These are phyloP conservation scores for Saccharum hybrid DNA, from an alignment of 202 grass and related monocot genomes.

Conservation along the genomic window DNA sequence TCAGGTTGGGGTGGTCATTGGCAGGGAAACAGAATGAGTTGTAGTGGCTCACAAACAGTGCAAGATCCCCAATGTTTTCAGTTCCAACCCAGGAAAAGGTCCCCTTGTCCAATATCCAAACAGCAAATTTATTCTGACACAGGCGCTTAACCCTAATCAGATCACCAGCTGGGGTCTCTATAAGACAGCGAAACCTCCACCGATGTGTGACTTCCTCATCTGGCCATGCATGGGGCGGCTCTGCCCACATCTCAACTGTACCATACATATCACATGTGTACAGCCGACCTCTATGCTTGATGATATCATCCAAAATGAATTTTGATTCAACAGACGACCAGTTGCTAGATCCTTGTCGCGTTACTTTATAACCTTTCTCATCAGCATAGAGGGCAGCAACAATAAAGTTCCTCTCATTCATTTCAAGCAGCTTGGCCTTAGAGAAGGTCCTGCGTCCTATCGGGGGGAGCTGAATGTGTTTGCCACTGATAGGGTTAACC, in stretches of 20 bases:
- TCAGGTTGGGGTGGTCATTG: constrained; percentile 43
- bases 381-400: constrained; percentile 47
- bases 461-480: constrained; percentile 40
- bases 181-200: constrained; percentile 33
- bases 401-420: constrained; percentile 48
- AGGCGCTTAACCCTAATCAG: constrained; percentile 49
- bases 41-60: constrained; percentile 45
- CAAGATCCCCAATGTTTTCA: constrained; percentile 36
- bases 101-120: constrained; percentile 47
- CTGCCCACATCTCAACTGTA: constrained; percentile 53
- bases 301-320: constrained; percentile 43
- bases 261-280: constrained; percentile 56
- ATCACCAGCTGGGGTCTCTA: constrained; percentile 56
- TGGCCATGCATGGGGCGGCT: constrained; percentile 51
- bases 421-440: constrained; percentile 59
- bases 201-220: constrained; percentile 35
- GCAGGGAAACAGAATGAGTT: constrained; percentile 42
- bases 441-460: constrained; percentile 22
- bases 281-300: constrained; percentile 52
- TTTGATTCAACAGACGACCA: constrained; percentile 56
- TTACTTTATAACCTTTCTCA: constrained; percentile 52
- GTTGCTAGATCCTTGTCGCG: constrained; percentile 41
- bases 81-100: constrained; percentile 31
- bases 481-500: constrained; percentile 51
- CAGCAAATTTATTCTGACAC: constrained; percentile 27